These are phyloP conservation scores for Tulasnella sp. DNA, from an alignment of 768 basidiomycete genomes.

Conservation along the genomic window DNA sequence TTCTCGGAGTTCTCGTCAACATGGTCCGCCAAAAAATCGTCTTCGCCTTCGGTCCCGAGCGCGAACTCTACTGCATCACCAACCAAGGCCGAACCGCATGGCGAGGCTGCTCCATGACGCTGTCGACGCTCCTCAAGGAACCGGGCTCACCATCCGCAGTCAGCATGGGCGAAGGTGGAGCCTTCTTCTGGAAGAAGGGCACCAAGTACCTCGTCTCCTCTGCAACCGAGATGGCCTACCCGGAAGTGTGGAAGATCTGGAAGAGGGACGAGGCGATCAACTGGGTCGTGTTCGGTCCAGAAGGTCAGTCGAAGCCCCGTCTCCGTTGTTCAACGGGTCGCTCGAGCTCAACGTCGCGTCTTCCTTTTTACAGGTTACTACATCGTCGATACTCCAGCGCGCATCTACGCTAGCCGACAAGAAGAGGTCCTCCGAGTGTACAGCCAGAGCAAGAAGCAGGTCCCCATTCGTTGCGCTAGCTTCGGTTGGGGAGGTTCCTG, in stretches of 20 bases:
- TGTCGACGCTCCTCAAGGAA: not conserved
- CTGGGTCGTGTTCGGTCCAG: constrained; percentile 12
- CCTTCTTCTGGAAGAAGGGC: constrained; percentile 10
- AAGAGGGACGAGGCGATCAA: constrained; percentile 11
- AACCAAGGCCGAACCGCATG: not conserved
- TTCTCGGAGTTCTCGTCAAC: not conserved
- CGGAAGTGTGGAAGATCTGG: constrained; percentile 13
- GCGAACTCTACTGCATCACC: constrained; percentile 15
- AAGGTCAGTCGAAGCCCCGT: not conserved
- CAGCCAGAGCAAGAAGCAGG: not conserved
- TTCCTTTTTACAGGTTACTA: not conserved
- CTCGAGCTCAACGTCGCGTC: not conserved
- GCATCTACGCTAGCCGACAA: not conserved
- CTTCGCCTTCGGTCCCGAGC: constrained; percentile 9
- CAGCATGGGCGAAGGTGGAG: constrained; percentile 13
- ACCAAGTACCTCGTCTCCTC: not conserved
- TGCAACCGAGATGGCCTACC: not conserved
- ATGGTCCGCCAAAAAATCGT: constrained; percentile 7
- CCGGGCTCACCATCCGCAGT: not conserved
- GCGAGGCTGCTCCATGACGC: not conserved
- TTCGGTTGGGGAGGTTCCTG: not conserved
- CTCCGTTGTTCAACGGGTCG: not conserved
- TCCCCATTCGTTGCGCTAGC: not conserved
- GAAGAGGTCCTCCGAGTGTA: not conserved
- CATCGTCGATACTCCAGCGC: not conserved